Evolutionary conservation across 1,139 yeast genomes (phyloP), one percentile per base, ranked within the genome.

Genomic region (Hansenula anomala): DNA sequence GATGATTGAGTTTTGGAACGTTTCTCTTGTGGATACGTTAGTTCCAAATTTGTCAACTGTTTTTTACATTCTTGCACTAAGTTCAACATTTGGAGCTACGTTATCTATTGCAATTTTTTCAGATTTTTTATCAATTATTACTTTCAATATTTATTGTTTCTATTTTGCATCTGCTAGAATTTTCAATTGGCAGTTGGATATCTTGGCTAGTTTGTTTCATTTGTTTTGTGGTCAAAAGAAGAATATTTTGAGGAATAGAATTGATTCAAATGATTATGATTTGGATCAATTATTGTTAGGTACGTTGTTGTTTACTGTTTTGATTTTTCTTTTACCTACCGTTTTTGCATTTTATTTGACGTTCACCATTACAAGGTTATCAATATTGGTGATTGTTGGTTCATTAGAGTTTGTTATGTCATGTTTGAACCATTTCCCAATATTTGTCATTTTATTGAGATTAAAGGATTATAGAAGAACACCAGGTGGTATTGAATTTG

Each of bases 161-260:
- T 88, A 89, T 56, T 73, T 77, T 48, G 80, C 95, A 10, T 75
- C 94, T 6, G 80, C 96, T 10, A 78, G 84, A 48, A 71, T 94
- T 6, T 92, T 83, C 60, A 73, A 75, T 45, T 80, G 89, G 71
- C 96, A 88, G 54, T 59, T 86, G 19, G 73, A 73, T 36, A 74
- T 82, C 7, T 63, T 92, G 44, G 69, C 69, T 40, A 86, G 97
- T 12, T 67, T 94, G 39, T 86, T 87, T 59, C 86, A 89, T 51
- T 66, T 94, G 31, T 90, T 94, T 52, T 74, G 95, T 43, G 99
- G 99, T 1, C 86, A 85, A 59, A 89, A 90, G 61, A 82, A 78
- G 48, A 94, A 94, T 55, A 78, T 84, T 2, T 65, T 94, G 50
- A 73, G 97, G 48, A 72, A 85, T 42, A 79, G 98, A 66, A 80